These are phyloP conservation scores for Fusarium transvaalense DNA, from an alignment of 2,329 filamentous ascomycete species.

Conservation along the genomic window DNA sequence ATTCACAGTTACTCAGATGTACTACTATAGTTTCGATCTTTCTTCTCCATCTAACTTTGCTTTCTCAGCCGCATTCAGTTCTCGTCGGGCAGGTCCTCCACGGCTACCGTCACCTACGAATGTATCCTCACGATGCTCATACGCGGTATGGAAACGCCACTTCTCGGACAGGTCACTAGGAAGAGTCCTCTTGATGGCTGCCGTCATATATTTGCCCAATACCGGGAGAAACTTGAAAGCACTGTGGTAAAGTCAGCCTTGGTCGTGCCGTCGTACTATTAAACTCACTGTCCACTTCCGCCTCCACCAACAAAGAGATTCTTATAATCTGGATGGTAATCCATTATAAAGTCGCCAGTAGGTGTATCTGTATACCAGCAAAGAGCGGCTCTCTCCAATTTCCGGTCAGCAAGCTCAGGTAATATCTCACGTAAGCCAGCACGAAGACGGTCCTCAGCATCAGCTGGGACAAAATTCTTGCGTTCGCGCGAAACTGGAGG, in stretches of 20 bases:
- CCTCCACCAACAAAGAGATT: slow-evolving; percentile 37
- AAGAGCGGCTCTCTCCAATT: slow-evolving; percentile 17
- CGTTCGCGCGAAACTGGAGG: slow-evolving; percentile 19
- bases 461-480: slow-evolving; percentile 30
- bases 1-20: too few relatives aligned
- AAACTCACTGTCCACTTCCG: slow-evolving; percentile 40
- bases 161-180: slow-evolving; percentile 26
- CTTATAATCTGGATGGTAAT: slow-evolving; percentile 40
- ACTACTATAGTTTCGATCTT: slow-evolving; percentile 6
- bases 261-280: accelerated
- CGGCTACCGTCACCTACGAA: slow-evolving; percentile 40
- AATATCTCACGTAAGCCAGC: slow-evolving; percentile 31
- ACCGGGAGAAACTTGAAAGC: slow-evolving; percentile 42
- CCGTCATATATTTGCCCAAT: slow-evolving; percentile 22
- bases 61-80: slow-evolving; percentile 14
- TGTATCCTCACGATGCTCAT: slow-evolving; percentile 19
- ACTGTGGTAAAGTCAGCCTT: slow-evolving; percentile 2
- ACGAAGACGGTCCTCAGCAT: slow-evolving; percentile 30
- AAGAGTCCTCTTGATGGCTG: slow-evolving; percentile 13
- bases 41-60: slow-evolving; percentile 4
- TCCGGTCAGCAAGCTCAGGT: slow-evolving; percentile 34
- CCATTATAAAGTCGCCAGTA: slow-evolving; percentile 42
- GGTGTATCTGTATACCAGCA: slow-evolving; percentile 44
- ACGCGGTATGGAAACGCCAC: slow-evolving; percentile 35
- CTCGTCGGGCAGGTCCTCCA: slow-evolving; percentile 30